Base-by-base conservation (phyloP, 768 basidiomycete species). In the Suillus alpinus region DNA sequence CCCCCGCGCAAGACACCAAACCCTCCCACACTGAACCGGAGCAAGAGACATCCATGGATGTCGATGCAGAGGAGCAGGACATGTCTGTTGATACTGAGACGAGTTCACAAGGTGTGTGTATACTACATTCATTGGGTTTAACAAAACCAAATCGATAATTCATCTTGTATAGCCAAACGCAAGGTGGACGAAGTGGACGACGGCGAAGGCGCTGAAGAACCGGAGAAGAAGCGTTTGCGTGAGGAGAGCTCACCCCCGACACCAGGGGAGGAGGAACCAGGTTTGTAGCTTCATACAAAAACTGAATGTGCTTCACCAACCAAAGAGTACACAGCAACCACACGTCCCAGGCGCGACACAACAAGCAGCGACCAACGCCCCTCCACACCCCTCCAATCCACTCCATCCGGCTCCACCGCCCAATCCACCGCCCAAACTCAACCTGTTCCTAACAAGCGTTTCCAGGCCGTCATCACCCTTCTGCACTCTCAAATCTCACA, bases 401-500 rank as follows among this genome's bases (percentile, higher is more conserved):
- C 23, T 6, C 37, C 26, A 39, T 55, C 58, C 20, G 6, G 53
- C 32, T 56, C 34, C 12, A 56, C 52, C 39, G 40, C 10, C 31
- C 59, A 39, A 55, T 53, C 34, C 10, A 56, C 50, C 32, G 49
- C 4, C 20, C 59, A 26, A 55, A 4, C 26, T 10, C 53, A 39
- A 39, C 9, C 70, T 0, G 43, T 73, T 23, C 72, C 86, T 8
- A 80, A 85, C 68, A 91, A 89, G 63, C 83, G 83, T 36, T 94
- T 94, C 70, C 90, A 94, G 70, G 86, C 83, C 57, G 85, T 95
- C 41, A 92, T 97, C 56, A 80, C 81, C 59, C 85, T 91, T 81
- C 80, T 96, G 34, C 88, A 93, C 68, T 85, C 87, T 14, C 86
- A 88, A 62, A 94, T 96, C 62, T 87, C 88, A 2, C 86, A 88